Evolutionary conservation across 2,329 filamentous ascomycete genomes (phyloP), one percentile per base, ranked within the genome.

Genomic region (Stachybotrys chartarum): DNA sequence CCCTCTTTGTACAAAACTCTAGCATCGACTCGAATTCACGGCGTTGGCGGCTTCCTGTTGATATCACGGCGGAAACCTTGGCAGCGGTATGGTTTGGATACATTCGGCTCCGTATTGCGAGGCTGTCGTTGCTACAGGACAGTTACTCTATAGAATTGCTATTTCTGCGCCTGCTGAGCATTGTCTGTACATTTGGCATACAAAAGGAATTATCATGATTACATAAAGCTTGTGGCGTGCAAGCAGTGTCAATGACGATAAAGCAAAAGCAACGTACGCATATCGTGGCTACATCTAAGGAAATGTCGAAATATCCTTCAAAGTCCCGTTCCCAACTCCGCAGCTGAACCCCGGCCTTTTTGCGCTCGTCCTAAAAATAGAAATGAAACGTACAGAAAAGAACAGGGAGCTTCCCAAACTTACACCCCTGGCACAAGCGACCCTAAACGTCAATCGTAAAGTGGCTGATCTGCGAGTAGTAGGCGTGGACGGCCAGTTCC

Each of bases 401-500:
- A 42, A 18, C 50, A 30, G 31, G 49, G 32, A 52, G 49, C 50
- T 45, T 42, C 50, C 32, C 45, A 42, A 47, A 5, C 45, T 65
- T 58, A 86, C 57, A 88, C 83, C 64, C 4, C 24, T 24, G 24
- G 24, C 24, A 24, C 24, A 24, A 24, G 24, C 24, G 24, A 24
- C 4, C 24, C 24, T 24, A 24, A 2, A 24, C 24, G 24, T 87
- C 84, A 62, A 88, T 87, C 45, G 77, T 84, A 61, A 88, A 88
- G 68, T 88, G 84, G 66, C 84, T 87, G 65, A 88, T 88, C 70
- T 88, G 85, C 58, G 84, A 87, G 64, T 87, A 88, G 66, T 88
- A 88, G 44, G 85, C 81, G 68, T 87, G 85, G 11, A 88, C 84
- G 2, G 84, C 85, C 62, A 88, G 71, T 71, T 88, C 85, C 54